A percentile compares a stretch with the other conserved stretches of the same genome.
Evolutionary conservation across 495 filamentous ascomycete species (phyloP).

Genomic region (Penicillium bialowiezense): DNA sequence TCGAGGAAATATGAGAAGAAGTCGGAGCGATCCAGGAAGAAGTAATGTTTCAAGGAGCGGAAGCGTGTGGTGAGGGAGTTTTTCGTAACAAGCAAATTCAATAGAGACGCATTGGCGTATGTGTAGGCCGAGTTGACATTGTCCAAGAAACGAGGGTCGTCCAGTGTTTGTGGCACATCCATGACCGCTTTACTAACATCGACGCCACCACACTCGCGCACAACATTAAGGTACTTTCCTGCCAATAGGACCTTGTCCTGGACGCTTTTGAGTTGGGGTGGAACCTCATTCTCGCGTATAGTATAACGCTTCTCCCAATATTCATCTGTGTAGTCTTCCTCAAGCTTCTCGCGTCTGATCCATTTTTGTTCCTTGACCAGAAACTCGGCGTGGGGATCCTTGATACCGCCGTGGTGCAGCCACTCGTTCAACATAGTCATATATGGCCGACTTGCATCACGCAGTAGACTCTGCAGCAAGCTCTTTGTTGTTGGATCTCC

Average conservation of each 20-base stretch:
- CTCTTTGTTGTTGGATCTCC: constrained; percentile 85
- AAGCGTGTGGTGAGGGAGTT: constrained; percentile 85
- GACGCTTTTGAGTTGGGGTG: constrained; percentile 86
- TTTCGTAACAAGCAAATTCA: constrained; percentile 86
- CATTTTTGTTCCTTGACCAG: constrained; percentile 94
- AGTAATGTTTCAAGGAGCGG: constrained; percentile 93
- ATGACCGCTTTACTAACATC: constrained; percentile 86
- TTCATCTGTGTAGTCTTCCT: constrained; percentile 96
- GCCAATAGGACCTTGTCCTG: constrained; percentile 92
- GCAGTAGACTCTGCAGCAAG: constrained; percentile 73
- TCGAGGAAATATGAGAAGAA: constrained; percentile 98
- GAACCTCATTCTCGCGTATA: constrained; percentile 84
- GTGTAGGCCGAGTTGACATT: constrained; percentile 95
- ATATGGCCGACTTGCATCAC: constrained; percentile 89
- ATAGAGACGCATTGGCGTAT: constrained; percentile 89
- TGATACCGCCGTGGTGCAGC: constrained; percentile 93
- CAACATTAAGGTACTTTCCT: constrained; percentile 97
- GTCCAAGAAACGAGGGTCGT: constrained; percentile 84
- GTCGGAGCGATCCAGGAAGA: constrained; percentile 95
- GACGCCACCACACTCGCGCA: constrained; percentile 93
- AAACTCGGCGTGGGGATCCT: constrained; percentile 92
- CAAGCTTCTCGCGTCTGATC: constrained; percentile 83
- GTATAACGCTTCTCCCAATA: constrained; percentile 99
- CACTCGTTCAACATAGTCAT: constrained; percentile 99
- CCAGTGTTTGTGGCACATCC: constrained; percentile 87